Evolutionary conservation across 768 basidiomycete genomes (phyloP).

Genomic region (Trametes meyenii): DNA sequence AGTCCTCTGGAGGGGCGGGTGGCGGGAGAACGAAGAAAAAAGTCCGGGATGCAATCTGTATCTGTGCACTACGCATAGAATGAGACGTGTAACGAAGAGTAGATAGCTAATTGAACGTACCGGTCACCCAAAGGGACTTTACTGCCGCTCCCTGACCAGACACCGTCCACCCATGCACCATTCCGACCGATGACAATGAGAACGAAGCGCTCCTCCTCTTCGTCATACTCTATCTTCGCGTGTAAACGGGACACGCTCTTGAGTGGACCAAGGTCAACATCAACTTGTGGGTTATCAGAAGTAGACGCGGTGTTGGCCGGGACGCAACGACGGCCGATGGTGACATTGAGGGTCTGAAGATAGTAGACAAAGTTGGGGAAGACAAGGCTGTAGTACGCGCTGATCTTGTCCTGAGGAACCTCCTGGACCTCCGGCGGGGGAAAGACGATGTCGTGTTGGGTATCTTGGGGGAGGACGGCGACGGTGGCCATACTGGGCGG

Average conservation of each 20-base stretch:
- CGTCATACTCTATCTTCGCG: conserved; percentile 93
- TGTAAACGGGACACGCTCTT: conserved; percentile 98
- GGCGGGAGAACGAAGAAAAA: conserved; percentile 98
- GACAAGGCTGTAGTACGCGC: conserved; percentile 91
- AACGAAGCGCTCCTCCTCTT: conserved; percentile 85
- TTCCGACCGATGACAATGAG: conserved; percentile 94
- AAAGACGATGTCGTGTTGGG: conserved; percentile 34
- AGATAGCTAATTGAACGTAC: conserved; percentile 43
- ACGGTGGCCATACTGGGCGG: conserved; percentile 32
- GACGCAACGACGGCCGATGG: conserved; percentile 88
- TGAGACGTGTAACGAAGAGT: conserved; percentile 8
- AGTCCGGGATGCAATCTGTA: conserved; percentile 95
- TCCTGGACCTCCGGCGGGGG: conserved; percentile 30
- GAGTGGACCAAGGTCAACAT: conserved; percentile 92
- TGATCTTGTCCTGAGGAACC: conserved; percentile 70
- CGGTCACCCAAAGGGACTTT: conserved; percentile 84
- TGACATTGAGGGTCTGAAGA: conserved; percentile 91
- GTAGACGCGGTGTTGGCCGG: conserved; percentile 61
- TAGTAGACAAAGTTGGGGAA: conserved; percentile 96
- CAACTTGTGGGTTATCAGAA: conserved; percentile 60
- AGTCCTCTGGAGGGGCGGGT: conserved; percentile 76
- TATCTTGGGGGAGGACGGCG: conserved; percentile 33
- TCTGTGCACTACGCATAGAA: conserved; percentile 69
- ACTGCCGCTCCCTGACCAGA: conserved; percentile 91
- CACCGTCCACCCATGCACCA: conserved; percentile 96